Evolutionary conservation across 176 grass and related monocot species (phyloP), one percentile per base, ranked within the genome.

Genomic region (Oryza australiensis): DNA sequence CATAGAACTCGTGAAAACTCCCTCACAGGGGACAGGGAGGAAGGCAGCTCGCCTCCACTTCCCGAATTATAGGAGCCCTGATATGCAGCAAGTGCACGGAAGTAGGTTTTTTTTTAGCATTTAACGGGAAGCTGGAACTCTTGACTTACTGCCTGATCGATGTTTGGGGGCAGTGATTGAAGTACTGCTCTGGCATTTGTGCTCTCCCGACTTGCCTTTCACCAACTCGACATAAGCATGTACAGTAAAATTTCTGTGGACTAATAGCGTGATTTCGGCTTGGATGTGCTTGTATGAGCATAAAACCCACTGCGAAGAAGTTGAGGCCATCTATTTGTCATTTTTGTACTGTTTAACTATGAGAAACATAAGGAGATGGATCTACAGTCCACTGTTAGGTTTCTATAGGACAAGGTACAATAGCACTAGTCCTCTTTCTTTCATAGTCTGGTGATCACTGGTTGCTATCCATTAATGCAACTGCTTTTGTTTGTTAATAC

Each of bases 71-170:
- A 78, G 27, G 66, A 40, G 7, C 45, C n/a, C 22, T 40, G 48
- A 11, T 14, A 59, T 63, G 32, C n/a, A 62, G 22, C 33, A 40
- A 23, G 18, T 33, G 62, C 7, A 57, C 29, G 40, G 64, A 29
- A 26, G 27, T 81, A 20, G 46, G 23, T 1, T 73, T 32, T 1
- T 73, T 32, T 26, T 73, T 72, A 62, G 57, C 20, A 26, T 79
- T 5, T 35, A 24, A 70, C 46, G 63, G 57, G 79, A 77, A 35
- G 45, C 49, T 70, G 55, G 72, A 77, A 46, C 16, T 82, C 23
- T 40, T 77, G 8, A 22, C 26, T 23, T 14, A 23, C 37, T 62
- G 51, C 15, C 75, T 12, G 42, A 60, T 3, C 66, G 3, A 62
- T 62, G 27, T 81, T 74, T 41, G 35, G 38, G 51, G 24, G 35